Conservation (phyloP, 768 basidiomycete species). For the Ephemerocybe angulata region DNA sequence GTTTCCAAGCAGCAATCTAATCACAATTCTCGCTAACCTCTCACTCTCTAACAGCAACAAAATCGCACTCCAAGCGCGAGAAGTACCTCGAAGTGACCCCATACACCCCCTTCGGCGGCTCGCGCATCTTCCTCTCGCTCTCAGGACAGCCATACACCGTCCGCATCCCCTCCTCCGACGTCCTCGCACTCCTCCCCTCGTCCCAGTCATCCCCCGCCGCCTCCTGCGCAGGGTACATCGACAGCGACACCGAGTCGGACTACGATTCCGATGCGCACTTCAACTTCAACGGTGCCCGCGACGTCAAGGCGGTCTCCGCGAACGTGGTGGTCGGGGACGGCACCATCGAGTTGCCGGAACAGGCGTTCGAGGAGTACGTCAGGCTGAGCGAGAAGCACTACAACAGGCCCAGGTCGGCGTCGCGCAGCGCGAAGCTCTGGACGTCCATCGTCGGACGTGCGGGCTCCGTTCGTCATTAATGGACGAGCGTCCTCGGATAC, state of each 20-base stretch:
- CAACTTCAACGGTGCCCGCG: conserved; percentile 1
- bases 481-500: neutral
- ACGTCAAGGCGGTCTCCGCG: neutral
- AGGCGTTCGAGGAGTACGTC: conserved; percentile 56
- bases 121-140: conserved; percentile 52
- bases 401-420: conserved; percentile 47
- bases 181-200: conserved; percentile 56
- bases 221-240: conserved; percentile 13
- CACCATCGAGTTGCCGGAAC: conserved; percentile 62
- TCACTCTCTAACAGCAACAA: conserved; percentile 39
- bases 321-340: conserved; percentile 25
- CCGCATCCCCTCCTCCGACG: conserved; percentile 56
- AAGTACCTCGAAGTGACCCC: conserved; percentile 64
- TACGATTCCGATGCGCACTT: conserved; percentile 24
- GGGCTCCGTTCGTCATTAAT: neutral
- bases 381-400: conserved; percentile 50
- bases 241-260: neutral
- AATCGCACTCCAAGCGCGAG: conserved; percentile 52
- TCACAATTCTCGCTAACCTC: conserved; percentile 6
- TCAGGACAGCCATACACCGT: conserved; percentile 56
- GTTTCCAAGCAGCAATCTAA: conserved; percentile 2
- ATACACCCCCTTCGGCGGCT: conserved; percentile 60
- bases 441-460: neutral
- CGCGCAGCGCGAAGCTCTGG: conserved; percentile 35
- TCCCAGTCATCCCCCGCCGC: conserved; percentile 28